A percentile compares a stretch with the other conserved stretches of the same genome.
phyloP scores from a whole-genome alignment of 371 early-diverging fungal genomes.

The Dentiscutata heterogama region DNA sequence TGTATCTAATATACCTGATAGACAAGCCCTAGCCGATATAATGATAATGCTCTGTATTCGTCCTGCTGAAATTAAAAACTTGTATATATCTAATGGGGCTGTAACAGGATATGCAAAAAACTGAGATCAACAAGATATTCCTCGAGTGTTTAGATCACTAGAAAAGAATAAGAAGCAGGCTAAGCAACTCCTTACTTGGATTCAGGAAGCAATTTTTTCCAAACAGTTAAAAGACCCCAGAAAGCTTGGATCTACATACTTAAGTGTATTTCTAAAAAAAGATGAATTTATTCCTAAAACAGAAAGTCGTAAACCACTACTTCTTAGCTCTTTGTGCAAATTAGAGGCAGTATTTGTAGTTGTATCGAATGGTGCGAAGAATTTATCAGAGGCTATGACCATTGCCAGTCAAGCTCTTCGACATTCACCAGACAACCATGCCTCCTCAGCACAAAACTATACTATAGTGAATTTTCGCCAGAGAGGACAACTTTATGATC shows the following conservation, averaged over 20 bases:
- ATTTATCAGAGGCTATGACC: not conserved
- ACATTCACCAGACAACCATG: not conserved
- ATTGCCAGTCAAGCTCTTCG: not conserved
- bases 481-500: not conserved
- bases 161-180: conserved; percentile 14
- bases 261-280: conserved; percentile 32
- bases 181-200: conserved; percentile 23
- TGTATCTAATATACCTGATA: not conserved
- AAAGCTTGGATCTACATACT: not conserved
- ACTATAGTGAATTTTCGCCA: conserved; percentile 21
- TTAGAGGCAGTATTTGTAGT: not conserved
- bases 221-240: not conserved
- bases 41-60: too few relatives aligned
- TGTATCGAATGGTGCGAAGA: not conserved
- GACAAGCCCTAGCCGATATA: conserved; percentile 10
- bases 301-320: too few relatives aligned
- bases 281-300: too few relatives aligned
- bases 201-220: conserved; percentile 18
- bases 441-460: not conserved
- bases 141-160: conserved; percentile 24
- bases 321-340: not conserved
- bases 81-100: too few relatives aligned
- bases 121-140: conserved; percentile 3
- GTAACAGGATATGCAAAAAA: conserved; percentile 33
- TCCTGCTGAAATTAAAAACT: too few relatives aligned